Conservation (phyloP, 352 stramenopile genomes). For the Pythium biforme region DNA sequence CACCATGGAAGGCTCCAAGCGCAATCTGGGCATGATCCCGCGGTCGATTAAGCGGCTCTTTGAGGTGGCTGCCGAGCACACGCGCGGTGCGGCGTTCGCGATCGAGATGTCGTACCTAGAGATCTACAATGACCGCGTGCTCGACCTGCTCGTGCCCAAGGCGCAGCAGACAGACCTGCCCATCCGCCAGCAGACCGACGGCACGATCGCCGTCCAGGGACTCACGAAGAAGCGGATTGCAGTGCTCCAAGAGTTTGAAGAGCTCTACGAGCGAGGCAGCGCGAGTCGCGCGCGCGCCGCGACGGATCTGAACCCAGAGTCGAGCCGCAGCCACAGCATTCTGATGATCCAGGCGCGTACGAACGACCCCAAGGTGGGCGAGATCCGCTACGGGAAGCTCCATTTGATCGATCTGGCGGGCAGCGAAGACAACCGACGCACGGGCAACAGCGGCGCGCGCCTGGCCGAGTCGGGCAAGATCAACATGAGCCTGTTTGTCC, state of each 20-base stretch:
- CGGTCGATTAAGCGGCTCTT: constrained; percentile 49
- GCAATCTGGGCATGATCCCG: constrained; percentile 49
- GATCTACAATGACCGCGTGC: constrained; percentile 89
- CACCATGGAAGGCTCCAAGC: constrained; percentile 59
- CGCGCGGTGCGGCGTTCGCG: constrained; percentile 19
- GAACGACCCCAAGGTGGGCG: constrained; percentile 9
- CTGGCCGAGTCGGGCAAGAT: constrained; percentile 48
- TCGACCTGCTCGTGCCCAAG: constrained; percentile 60
- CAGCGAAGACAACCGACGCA: constrained; percentile 37
- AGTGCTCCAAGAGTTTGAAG: constrained; percentile 31
- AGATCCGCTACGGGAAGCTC: constrained; percentile 31
- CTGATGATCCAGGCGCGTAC: constrained; percentile 55
- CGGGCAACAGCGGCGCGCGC: constrained; percentile 33
- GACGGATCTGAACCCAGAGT: constrained; percentile 71
- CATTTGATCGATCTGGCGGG: constrained; percentile 48
- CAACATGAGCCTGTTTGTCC: constrained; percentile 73
- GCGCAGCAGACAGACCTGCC: constrained; percentile 30
- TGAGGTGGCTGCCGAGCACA: constrained; percentile 29
- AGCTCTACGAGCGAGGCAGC: constrained; percentile 32
- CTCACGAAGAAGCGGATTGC: constrained; percentile 33
- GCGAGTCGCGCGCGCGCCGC: constrained; percentile 26
- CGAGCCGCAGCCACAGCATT: constrained; percentile 79
- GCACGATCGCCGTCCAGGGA: constrained; percentile 34
- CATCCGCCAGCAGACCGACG: constrained; percentile 40
- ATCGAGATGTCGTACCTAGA: constrained; percentile 72